Evolutionary conservation across 768 basidiomycete genomes (phyloP), one percentile per base, ranked within the genome.

Genomic region (Hirschioporus abietinus): DNA sequence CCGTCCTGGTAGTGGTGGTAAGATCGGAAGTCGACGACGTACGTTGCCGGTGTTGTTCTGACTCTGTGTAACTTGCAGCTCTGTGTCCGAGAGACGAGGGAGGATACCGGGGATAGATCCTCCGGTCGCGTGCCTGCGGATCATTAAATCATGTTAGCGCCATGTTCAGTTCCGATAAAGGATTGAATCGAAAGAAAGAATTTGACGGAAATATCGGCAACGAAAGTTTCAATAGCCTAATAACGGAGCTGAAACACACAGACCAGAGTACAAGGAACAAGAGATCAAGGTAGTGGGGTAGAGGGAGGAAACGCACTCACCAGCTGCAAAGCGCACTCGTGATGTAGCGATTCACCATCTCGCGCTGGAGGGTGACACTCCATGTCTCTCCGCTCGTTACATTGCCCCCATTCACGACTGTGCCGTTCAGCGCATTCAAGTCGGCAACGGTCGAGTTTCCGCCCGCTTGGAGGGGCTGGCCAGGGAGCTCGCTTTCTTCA

Each of bases 251-350:
- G 42, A 52, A 20, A 20, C 30, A 30, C 30, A 30, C 30, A 30
- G 2, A 8, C 30, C 30, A 30, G 30, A 30, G 8, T 30, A 30
- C n/a, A 30, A 20, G 20, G 12, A 52, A 15, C 42, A 12, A 52
- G 42, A 15, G 12, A 52, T 52, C 12, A 20, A 2, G 42, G 42
- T 3, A 52, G 42, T 15, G 20, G 20, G 42, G 42, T 15, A 15
- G 42, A 10, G 42, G 20, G 12, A 63, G 60, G 35, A 35, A 62
- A 17, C 24, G 12, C 23, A 78, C 84, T 71, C 68, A 93, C 95
- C 96, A 98, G 70, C 92, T 93, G 76, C 96, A 97, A 68, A 96
- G 83, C 1, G 87, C 86, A 68, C 93, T 90, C 27, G 89, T 80
- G 70, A 92, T 81, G 75, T 95, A 96, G 52, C 96, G 84, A 73